Percentiles rank a stretch among this genome's conserved stretches.
These are phyloP conservation scores for Leccinum fibrillosum DNA, from an alignment of 768 basidiomycete genomes.

Conservation along the genomic window DNA sequence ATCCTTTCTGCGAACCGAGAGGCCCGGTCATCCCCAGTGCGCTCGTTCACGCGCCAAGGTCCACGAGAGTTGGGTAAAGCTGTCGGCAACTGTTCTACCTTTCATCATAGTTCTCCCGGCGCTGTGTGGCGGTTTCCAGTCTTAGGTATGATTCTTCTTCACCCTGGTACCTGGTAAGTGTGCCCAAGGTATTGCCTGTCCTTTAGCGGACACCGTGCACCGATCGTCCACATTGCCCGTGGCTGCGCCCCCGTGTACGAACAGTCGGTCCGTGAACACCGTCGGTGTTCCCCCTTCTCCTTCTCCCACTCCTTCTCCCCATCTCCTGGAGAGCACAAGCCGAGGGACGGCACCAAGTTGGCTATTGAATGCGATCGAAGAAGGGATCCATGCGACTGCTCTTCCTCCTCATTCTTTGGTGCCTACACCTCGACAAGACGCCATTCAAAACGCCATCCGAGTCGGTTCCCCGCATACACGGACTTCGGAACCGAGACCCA, in stretches of 20 bases:
- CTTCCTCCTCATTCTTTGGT: not conserved
- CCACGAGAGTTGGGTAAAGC: not conserved
- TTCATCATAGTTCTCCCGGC: conserved; percentile 12
- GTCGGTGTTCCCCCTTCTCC: not conserved
- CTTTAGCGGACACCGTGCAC: conserved; percentile 4
- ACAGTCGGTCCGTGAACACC: not conserved
- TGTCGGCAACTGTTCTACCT: not conserved
- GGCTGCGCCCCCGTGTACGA: not conserved
- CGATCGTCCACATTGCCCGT: not conserved
- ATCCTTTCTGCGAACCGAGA: not conserved
- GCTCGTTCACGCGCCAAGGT: not conserved
- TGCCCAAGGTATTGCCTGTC: conserved; percentile 4
- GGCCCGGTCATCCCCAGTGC: conserved; percentile 7
- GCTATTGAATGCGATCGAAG: conserved; percentile 4
- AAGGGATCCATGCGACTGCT: not conserved
- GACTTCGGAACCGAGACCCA: conserved; percentile 7
- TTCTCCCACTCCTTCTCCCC: not conserved
- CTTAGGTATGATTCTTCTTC: conserved; percentile 15
- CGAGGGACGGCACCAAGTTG: conserved; percentile 1
- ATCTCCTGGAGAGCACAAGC: not conserved
- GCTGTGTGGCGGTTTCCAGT: not conserved
- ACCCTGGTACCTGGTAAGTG: conserved; percentile 1
- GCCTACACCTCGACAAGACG: not conserved
- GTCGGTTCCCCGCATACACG: conserved; percentile 1
- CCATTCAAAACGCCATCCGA: not conserved